phyloP scores from a whole-genome alignment of 441 rosid species.

The Sinapis alba region DNA sequence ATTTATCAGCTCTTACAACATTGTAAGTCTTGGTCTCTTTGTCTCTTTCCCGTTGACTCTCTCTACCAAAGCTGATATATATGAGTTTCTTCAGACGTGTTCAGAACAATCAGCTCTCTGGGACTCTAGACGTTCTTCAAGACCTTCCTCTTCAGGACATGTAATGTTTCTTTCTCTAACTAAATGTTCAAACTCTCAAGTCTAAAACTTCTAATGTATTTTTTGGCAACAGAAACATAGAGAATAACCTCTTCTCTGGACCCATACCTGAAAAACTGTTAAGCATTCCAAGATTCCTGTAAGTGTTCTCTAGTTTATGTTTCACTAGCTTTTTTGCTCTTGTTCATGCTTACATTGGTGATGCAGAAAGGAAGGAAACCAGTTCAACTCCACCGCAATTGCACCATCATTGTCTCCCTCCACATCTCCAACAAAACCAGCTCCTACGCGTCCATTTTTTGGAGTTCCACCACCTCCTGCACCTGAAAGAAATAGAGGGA shows the following conservation, averaged over 20 bases:
- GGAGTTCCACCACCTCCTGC: conserved; percentile 48
- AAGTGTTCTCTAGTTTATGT: conserved; percentile 30
- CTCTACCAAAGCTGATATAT: conserved; percentile 42
- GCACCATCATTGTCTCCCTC: conserved; percentile 62
- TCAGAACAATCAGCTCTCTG: conserved; percentile 86
- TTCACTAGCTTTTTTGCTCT: background rate
- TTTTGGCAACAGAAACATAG: conserved; percentile 70
- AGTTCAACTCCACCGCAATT: conserved; percentile 52
- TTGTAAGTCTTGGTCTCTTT: conserved; percentile 53
- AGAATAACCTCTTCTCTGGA: conserved; percentile 83
- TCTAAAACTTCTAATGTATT: background rate
- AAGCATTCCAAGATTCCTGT: conserved; percentile 73
- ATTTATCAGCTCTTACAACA: conserved; percentile 64
- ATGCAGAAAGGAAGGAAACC: conserved; percentile 84
- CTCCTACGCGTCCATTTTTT: conserved; percentile 43
- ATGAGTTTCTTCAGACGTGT: conserved; percentile 60
- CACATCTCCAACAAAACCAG: conserved; percentile 45
- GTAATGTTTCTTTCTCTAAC: conserved; percentile 50
- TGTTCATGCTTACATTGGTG: conserved; percentile 28
- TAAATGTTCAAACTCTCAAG: conserved; percentile 20
- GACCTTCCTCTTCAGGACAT: conserved; percentile 78
- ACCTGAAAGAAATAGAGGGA: conserved; percentile 55
- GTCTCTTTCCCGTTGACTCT: background rate
- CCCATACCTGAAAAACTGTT: conserved; percentile 80
- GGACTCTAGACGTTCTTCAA: conserved; percentile 79